These are phyloP conservation scores for Jaapia argillacea DNA, from an alignment of 768 basidiomycete genomes.

Conservation along the genomic window DNA sequence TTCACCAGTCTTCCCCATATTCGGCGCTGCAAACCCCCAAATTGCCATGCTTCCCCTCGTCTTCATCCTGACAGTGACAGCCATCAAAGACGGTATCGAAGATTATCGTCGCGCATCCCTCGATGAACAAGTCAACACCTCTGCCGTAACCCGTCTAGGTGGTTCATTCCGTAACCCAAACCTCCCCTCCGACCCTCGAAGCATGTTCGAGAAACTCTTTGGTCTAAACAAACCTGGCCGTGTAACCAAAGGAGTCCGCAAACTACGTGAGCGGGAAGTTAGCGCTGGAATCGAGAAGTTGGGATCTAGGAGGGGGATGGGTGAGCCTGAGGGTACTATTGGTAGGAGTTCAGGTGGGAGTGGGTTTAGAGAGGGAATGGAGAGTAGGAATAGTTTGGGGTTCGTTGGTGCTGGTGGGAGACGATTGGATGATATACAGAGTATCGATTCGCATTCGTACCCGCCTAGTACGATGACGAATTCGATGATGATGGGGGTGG, in stretches of 20 bases:
- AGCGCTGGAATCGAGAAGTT: constrained; percentile 55
- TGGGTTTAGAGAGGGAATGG: not conserved
- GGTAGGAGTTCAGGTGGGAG: constrained; percentile 24
- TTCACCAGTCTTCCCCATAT: constrained; percentile 70
- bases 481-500: constrained; percentile 27
- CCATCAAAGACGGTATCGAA: constrained; percentile 92
- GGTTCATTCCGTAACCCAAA: constrained; percentile 86
- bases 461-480: constrained; percentile 18
- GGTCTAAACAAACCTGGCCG: constrained; percentile 62
- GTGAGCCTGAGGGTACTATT: constrained; percentile 28
- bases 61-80: constrained; percentile 83
- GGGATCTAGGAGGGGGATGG: constrained; percentile 30
- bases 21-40: constrained; percentile 78
- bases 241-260: constrained; percentile 78
- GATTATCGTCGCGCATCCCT: constrained; percentile 84
- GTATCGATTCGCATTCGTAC: constrained; percentile 16
- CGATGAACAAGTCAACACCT: constrained; percentile 94
- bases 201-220: constrained; percentile 67
- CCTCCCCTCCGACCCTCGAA: constrained; percentile 64
- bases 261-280: constrained; percentile 73
- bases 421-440: constrained; percentile 23
- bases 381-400: not conserved
- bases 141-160: constrained; percentile 81
- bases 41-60: constrained; percentile 78
- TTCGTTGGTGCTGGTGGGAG: constrained; percentile 3